Conservation (phyloP, 2,329 filamentous ascomycete species). For the Colletotrichum destructivum region DNA sequence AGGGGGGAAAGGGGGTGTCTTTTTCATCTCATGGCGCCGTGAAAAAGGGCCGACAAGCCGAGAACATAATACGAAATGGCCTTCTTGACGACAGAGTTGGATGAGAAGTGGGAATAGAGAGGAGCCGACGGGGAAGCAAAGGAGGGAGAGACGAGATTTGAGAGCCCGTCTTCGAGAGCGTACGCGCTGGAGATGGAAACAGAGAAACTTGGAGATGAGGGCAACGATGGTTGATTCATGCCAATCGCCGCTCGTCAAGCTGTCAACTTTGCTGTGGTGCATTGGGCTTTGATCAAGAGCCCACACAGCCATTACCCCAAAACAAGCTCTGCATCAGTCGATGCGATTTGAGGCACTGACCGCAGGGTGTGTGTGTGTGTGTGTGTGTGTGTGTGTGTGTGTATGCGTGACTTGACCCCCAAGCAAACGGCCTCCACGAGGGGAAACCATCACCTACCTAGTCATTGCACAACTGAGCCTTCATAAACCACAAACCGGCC, state of each 20-base stretch:
- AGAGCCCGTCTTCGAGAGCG: background rate
- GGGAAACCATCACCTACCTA: background rate
- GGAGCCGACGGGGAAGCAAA: background rate
- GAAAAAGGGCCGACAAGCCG: constrained; percentile 18
- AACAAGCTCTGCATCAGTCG: background rate
- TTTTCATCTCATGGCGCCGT: background rate
- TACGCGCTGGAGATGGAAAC: background rate
- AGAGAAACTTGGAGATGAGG: constrained; percentile 7
- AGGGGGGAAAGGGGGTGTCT: background rate
- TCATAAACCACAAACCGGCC: background rate
- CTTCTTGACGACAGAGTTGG: background rate
- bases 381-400: constrained; percentile 1
- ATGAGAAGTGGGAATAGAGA: constrained; percentile 37
- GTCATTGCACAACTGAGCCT: background rate
- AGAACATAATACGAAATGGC: background rate
- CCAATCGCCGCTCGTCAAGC: background rate
- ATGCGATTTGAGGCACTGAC: no score
- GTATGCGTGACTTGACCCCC: background rate
- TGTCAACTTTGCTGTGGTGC: background rate
- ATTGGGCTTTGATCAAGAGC: constrained; percentile 1
- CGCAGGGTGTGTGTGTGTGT: background rate
- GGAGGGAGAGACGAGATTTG: background rate
- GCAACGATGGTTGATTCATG: constrained; percentile 9
- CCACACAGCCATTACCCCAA: background rate
- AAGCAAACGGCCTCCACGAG: background rate